Conservation (phyloP, 495 filamentous ascomycete genomes). For the Penicillium soppii region DNA sequence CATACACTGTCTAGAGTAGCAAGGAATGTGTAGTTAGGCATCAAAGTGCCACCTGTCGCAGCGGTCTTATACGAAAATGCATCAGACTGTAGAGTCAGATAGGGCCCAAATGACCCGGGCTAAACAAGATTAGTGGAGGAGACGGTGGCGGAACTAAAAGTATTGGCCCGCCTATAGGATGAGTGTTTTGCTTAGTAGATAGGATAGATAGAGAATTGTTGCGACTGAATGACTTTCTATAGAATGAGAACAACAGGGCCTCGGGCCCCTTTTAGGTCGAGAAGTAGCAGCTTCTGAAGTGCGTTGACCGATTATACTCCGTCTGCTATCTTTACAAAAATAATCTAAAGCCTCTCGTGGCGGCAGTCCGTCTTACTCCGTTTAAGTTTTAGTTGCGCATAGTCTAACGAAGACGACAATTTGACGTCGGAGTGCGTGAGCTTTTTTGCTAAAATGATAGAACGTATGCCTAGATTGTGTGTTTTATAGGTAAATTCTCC, state of each 20-base stretch:
- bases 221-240: slow-evolving; percentile 3
- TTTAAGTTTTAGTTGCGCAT: slow-evolving; percentile 7
- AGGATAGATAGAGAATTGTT: background rate
- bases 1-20: too few species aligned
- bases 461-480: background rate
- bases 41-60: too few species aligned
- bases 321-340: slow-evolving; percentile 6
- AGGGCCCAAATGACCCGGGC: background rate
- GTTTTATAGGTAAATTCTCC: slow-evolving; percentile 8
- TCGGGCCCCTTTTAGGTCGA: slow-evolving; percentile 6
- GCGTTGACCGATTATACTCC: background rate
- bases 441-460: too few species aligned
- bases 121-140: background rate
- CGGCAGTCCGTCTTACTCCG: slow-evolving; percentile 6
- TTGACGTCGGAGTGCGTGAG: background rate
- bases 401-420: too few species aligned
- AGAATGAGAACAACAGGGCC: slow-evolving; percentile 6
- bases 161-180: too few species aligned
- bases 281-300: slow-evolving; percentile 11
- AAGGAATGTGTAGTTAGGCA: too few species aligned
- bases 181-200: background rate
- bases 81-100: too few species aligned
- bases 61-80: too few species aligned
- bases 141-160: background rate
- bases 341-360: slow-evolving; percentile 8